These are phyloP conservation scores for Fistulifera pelliculosa DNA, from an alignment of 108 stramenopile genomes.

Conservation along the genomic window DNA sequence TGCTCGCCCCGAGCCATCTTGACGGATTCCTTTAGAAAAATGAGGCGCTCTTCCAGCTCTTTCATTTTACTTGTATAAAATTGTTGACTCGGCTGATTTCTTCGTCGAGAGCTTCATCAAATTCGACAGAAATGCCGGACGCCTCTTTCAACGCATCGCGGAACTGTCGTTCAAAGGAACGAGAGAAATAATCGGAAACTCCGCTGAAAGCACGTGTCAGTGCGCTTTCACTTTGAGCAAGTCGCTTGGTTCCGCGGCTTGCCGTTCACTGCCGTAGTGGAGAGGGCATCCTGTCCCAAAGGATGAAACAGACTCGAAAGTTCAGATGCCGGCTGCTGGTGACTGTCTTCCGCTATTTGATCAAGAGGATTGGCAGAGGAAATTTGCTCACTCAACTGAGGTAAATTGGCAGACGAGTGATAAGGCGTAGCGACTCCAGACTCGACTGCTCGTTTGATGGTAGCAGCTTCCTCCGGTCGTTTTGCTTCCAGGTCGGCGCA, in stretches of 20 bases:
- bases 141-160: constrained; percentile 21
- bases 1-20: background rate
- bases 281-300: too few species aligned
- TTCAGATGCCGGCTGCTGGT: too few species aligned
- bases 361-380: background rate
- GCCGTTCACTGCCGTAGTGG: too few species aligned
- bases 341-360: too few species aligned
- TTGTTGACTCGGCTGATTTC: constrained; percentile 46
- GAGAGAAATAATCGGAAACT: constrained; percentile 17
- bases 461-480: constrained; percentile 31
- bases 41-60: constrained; percentile 53
- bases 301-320: too few species aligned
- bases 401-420: too few species aligned
- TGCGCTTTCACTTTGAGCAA: too few species aligned
- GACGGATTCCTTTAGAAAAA: constrained; percentile 47
- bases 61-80: constrained; percentile 53
- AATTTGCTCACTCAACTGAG: background rate
- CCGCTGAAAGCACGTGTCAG: constrained; percentile 5
- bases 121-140: constrained; percentile 12
- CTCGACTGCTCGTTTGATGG: constrained; percentile 13
- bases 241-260: too few species aligned
- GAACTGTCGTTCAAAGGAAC: constrained; percentile 21
- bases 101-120: constrained; percentile 25
- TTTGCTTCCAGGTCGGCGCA: constrained; percentile 39
- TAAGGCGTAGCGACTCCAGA: constrained; percentile 8